Conservation (phyloP, 352 stramenopile genomes). For the Paralagenidium karlingii region DNA sequence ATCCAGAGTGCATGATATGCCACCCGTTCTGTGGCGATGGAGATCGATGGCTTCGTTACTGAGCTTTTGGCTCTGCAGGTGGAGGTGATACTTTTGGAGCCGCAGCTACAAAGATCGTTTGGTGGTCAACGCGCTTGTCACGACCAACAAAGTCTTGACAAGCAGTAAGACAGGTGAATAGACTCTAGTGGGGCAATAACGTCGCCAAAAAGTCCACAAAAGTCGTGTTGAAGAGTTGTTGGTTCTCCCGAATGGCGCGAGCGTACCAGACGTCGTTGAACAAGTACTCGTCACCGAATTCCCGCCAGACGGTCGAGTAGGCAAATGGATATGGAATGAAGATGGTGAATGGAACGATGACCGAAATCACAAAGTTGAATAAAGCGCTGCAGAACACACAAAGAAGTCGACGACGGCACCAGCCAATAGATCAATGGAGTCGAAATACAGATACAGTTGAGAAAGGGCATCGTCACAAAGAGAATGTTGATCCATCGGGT, state of each 20-base stretch:
- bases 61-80: too few relatives aligned
- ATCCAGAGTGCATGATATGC: too few relatives aligned
- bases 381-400: too few relatives aligned
- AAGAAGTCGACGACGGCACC: too few relatives aligned
- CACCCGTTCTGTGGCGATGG: too few relatives aligned
- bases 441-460: slow-evolving; percentile 14
- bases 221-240: slow-evolving; percentile 18
- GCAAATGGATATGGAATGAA: slow-evolving; percentile 16
- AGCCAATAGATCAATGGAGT: too few relatives aligned
- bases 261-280: slow-evolving; percentile 28
- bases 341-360: slow-evolving; percentile 19
- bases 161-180: too few relatives aligned
- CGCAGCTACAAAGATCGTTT: too few relatives aligned
- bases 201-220: slow-evolving; percentile 11
- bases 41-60: too few relatives aligned
- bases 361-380: slow-evolving; percentile 8
- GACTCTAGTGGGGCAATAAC: too few relatives aligned
- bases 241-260: slow-evolving; percentile 30
- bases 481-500: slow-evolving; percentile 22
- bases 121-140: too few relatives aligned
- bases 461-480: slow-evolving; percentile 7
- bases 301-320: slow-evolving; percentile 14
- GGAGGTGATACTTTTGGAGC: too few relatives aligned
- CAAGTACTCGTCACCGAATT: slow-evolving; percentile 15
- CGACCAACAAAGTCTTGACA: slow-evolving; percentile 14